Base-by-base conservation (phyloP, 208 protist genomes). In the Leptomonas pyrrhocoris region DNA sequence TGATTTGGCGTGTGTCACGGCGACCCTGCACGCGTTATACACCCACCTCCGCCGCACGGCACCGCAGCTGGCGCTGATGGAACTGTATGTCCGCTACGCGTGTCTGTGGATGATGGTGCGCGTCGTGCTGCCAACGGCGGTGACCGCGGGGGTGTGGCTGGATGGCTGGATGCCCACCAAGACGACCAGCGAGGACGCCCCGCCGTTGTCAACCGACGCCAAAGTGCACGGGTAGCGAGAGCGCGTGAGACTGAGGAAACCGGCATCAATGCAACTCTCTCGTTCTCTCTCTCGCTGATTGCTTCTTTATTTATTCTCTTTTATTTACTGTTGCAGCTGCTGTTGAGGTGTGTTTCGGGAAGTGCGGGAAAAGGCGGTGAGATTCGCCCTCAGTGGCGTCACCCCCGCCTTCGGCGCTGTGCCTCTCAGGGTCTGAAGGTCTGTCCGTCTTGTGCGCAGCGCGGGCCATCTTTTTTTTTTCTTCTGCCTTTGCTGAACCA, bases 101-200 rank as follows among this genome's bases (percentile, higher is more conserved):
- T 71, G 21, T 31, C 13, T 65, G 19, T 71, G 63, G 72, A 18
- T 50, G 25, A 71, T 77, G 63, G 56, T 77, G 54, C 46, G 70
- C 57, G 69, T 53, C 31, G 19, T 63, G 0, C 23, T 73, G 1
- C 58, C 68, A 2, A 42, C 27, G 30, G 40, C 27, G 16, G 36
- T 59, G 69, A 56, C 23, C 27, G 23, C 71, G 28, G 48, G 19
- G 0, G 27, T 21, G 34, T 68, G 50, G 71, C 46, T 77, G 45
- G 59, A 65, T 2, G 12, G 25, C 9, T 65, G 59, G 59, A 65
- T 65, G 59, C 59, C 59, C 9, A 19, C 30, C 5, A 65, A 65
- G 7, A 13, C n/a, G 15, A 3, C 11, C 27, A 5, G 19, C 28
- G 30, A 9, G 4, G 51, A 38, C 0, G 6, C 18, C 6, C 7